phyloP scores from a whole-genome alignment of 2,329 filamentous ascomycete species.

The Thelonectria blattea region DNA sequence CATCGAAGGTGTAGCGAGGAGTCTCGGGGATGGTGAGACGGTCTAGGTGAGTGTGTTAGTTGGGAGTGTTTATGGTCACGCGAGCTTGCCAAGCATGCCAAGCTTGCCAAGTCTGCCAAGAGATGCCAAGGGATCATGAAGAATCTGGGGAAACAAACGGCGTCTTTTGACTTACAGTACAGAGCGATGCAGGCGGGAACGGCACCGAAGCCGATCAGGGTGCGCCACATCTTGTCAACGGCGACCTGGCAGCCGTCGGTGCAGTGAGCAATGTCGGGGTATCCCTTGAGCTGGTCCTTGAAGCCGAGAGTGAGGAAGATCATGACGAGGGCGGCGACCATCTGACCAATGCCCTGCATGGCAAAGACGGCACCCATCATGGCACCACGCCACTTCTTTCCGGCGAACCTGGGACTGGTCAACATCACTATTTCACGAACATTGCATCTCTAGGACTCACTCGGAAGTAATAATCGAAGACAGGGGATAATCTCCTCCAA shows the following conservation, averaged over 20 bases:
- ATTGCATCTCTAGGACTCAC: slow-evolving; percentile 45
- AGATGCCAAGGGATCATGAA: slow-evolving; percentile 1
- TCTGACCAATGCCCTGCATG: slow-evolving; percentile 66
- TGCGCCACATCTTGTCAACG: slow-evolving; percentile 88
- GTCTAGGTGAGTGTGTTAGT: slow-evolving; percentile 36
- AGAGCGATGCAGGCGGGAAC: slow-evolving; percentile 81
- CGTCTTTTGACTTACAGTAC: slow-evolving; percentile 60
- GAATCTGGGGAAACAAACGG: background rate
- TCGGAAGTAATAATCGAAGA: slow-evolving; percentile 86
- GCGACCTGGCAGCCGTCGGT: slow-evolving; percentile 44
- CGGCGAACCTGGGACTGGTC: slow-evolving; percentile 61
- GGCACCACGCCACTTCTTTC: slow-evolving; percentile 82
- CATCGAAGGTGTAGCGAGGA: slow-evolving; percentile 86
- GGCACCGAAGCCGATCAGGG: slow-evolving; percentile 80
- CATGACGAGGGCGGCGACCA: slow-evolving; percentile 72
- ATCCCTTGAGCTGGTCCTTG: slow-evolving; percentile 64
- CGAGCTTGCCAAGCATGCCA: background rate
- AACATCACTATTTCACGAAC: background rate
- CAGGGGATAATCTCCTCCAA: slow-evolving; percentile 73
- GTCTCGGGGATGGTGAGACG: slow-evolving; percentile 87
- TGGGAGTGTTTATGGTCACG: background rate
- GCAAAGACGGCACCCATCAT: slow-evolving; percentile 90
- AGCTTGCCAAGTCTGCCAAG: slow-evolving; percentile 15
- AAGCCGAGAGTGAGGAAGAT: slow-evolving; percentile 77
- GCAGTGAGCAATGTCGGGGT: slow-evolving; percentile 61